Evolutionary conservation across 352 stramenopile genomes (phyloP).

Genomic region (Pythium vanterpoolii): DNA sequence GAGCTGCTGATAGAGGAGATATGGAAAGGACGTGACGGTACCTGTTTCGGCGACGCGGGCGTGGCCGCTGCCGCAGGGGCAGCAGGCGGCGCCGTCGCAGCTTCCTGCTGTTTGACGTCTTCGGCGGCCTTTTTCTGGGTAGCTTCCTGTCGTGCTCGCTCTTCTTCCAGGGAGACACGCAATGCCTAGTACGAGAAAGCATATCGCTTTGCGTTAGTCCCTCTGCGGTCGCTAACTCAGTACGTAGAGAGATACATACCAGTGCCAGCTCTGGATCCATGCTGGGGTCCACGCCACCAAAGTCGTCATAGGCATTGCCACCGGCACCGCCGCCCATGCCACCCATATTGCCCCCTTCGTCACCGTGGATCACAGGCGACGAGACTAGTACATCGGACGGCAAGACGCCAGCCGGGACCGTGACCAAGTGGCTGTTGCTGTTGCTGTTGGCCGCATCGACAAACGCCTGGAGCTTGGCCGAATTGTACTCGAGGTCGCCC

Average conservation of each 20-base stretch:
- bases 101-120: constrained; percentile 31
- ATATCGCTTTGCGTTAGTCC: too few relatives aligned
- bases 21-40: too few relatives aligned
- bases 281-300: constrained; percentile 96
- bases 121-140: constrained; percentile 89
- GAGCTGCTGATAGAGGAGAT: too few relatives aligned
- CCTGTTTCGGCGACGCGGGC: constrained; percentile 18
- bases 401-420: constrained; percentile 94
- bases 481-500: constrained; percentile 93
- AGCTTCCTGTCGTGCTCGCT: constrained; percentile 94
- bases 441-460: constrained; percentile 93
- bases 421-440: constrained; percentile 95
- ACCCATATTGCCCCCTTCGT: constrained; percentile 56
- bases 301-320: constrained; percentile 89
- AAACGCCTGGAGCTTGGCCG: constrained; percentile 86
- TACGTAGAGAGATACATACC: too few relatives aligned
- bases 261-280: constrained; percentile 99
- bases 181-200: constrained; percentile 52
- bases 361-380: constrained; percentile 92
- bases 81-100: constrained; percentile 20
- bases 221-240: too few relatives aligned
- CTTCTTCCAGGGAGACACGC: constrained; percentile 98
- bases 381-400: constrained; percentile 97
- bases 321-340: constrained; percentile 41
- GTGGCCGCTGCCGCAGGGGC: constrained; percentile 14